Percentiles rank a stretch among this genome's conserved stretches.
These are phyloP conservation scores for Venturia pyrina DNA, from an alignment of 2,329 filamentous ascomycete genomes.

Conservation along the genomic window DNA sequence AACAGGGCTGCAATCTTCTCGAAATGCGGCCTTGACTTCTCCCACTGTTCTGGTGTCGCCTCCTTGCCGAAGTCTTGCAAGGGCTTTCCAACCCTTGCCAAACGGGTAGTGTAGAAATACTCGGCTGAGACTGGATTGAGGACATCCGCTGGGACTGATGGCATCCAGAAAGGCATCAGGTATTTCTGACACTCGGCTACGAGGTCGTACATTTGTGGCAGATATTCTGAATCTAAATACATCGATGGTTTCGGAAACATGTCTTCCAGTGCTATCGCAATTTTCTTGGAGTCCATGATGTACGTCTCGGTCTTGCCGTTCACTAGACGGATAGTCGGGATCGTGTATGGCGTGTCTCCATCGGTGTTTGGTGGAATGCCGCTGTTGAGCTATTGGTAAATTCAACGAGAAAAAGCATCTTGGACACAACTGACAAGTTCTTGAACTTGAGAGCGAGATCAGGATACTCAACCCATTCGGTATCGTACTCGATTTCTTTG, in stretches of 20 bases:
- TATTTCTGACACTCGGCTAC: conserved; percentile 21
- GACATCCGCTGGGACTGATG: conserved; percentile 39
- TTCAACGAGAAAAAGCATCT: neutral
- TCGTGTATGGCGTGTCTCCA: conserved; percentile 37
- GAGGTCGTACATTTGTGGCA: conserved; percentile 34
- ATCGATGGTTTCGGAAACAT: conserved; percentile 47
- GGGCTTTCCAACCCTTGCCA: conserved; percentile 39
- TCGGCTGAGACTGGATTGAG: conserved; percentile 41
- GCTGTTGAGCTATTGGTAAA: conserved; percentile 32
- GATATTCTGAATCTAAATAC: conserved; percentile 45
- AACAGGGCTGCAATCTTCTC: conserved; percentile 35
- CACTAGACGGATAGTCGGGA: conserved; percentile 46
- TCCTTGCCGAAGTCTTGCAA: conserved; percentile 40
- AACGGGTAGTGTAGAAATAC: conserved; percentile 49
- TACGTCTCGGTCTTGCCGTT: conserved; percentile 39
- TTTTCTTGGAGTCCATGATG: conserved; percentile 54
- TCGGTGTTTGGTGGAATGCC: conserved; percentile 16
- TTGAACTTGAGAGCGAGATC: conserved; percentile 49
- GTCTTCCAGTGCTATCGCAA: conserved; percentile 49
- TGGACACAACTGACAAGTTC: conserved; percentile 35
- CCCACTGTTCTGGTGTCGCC: conserved; percentile 41
- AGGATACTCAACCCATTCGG: conserved; percentile 61
- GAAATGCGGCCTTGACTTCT: conserved; percentile 30
- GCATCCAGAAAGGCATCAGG: conserved; percentile 36
- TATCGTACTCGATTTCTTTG: conserved; percentile 57